A percentile compares a stretch with the other conserved stretches of the same genome.
Conservation (phyloP, 345 rosid species). For the Gynandropsis gynandra region DNA sequence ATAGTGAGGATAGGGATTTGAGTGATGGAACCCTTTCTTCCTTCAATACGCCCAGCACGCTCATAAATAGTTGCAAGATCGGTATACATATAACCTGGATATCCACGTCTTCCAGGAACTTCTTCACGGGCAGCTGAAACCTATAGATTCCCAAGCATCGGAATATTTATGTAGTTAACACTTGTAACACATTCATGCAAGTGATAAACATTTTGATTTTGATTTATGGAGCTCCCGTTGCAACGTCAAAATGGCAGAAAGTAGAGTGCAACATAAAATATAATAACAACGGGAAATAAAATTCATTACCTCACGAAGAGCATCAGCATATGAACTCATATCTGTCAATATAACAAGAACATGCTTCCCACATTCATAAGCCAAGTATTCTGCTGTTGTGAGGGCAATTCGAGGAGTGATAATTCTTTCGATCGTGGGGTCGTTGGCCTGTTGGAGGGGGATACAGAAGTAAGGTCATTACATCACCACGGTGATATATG, state of each 20-base stretch:
- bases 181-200: no score
- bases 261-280: not conserved
- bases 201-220: no score
- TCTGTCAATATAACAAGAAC: slow-evolving; percentile 93
- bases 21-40: slow-evolving; percentile 93
- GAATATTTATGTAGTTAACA: no score
- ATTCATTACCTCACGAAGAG: slow-evolving; percentile 85
- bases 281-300: not conserved
- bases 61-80: slow-evolving; percentile 98
- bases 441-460: slow-evolving; percentile 64
- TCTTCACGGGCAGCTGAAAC: slow-evolving; percentile 99
- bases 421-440: slow-evolving; percentile 93
- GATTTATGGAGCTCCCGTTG: no score
- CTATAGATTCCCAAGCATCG: slow-evolving; percentile 35
- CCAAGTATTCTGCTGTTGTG: slow-evolving; percentile 92
- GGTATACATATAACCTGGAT: slow-evolving; percentile 99
- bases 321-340: slow-evolving; percentile 99
- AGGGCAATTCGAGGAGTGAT: slow-evolving; percentile 97
- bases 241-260: not conserved
- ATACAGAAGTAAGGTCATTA: not conserved
- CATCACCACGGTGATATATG: not conserved
- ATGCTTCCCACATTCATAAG: slow-evolving; percentile 97
- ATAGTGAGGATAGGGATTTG: slow-evolving; percentile 97
- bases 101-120: slow-evolving; percentile 99
- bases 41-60: slow-evolving; percentile 98